Evolutionary conservation across 495 filamentous ascomycete genomes (phyloP).

Genomic region (Oidiodendron maius): DNA sequence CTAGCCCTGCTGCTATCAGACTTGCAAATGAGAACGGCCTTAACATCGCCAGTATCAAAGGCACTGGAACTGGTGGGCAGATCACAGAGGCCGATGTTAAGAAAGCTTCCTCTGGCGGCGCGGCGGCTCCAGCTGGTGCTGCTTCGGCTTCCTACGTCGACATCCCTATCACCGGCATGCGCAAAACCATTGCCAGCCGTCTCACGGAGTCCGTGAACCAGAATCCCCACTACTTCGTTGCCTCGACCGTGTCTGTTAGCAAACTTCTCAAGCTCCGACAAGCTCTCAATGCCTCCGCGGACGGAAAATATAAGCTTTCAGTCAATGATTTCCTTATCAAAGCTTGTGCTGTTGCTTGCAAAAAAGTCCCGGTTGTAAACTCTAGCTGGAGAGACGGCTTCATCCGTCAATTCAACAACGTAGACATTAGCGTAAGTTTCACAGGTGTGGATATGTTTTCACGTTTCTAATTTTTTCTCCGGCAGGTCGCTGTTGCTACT

Average conservation of each 20-base stretch:
- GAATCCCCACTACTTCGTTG: conserved; percentile 98
- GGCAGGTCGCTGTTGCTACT: conserved; percentile 81
- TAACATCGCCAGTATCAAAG: conserved; percentile 72
- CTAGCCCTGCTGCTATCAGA: conserved; percentile 69
- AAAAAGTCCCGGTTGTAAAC: conserved; percentile 94
- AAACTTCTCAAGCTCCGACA: conserved; percentile 95
- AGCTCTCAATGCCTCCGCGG: conserved; percentile 80
- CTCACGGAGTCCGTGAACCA: conserved; percentile 83
- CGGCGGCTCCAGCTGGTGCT: conserved; percentile 38
- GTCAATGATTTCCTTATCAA: conserved; percentile 99
- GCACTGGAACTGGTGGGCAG: conserved; percentile 76
- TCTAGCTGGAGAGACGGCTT: conserved; percentile 86
- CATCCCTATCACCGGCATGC: conserved; percentile 82
- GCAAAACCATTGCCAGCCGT: conserved; percentile 92
- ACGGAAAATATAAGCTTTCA: conserved; percentile 96
- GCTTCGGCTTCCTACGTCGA: conserved; percentile 72
- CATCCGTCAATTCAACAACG: conserved; percentile 86
- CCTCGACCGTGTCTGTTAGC: conserved; percentile 74
- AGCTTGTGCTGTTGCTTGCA: conserved; percentile 79
- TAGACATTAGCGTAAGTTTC: conserved; percentile 61
- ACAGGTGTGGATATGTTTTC: background rate
- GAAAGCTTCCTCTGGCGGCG: conserved; percentile 48
- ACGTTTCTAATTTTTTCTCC: background rate
- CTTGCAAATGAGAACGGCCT: conserved; percentile 85
- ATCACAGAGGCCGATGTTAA: conserved; percentile 92